Base-by-base conservation (phyloP, 305 asterid genomes). In the Lippia alba region DNA sequence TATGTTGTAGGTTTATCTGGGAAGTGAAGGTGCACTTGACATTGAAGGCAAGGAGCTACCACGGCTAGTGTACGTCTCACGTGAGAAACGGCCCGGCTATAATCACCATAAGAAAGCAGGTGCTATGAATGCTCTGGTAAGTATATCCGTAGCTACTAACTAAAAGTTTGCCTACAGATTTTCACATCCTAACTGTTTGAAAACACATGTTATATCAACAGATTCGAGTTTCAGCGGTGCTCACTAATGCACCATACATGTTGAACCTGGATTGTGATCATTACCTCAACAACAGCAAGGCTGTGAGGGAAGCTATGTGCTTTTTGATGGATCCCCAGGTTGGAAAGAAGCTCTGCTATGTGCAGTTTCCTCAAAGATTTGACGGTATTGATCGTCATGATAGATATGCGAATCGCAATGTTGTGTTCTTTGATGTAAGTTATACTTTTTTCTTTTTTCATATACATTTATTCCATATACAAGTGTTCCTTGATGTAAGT, bases 71-170 rank as follows among this genome's bases (percentile, higher is more conserved):
- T 89, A 89, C 74, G 96, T 89, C 68, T 89, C 96, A 72, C 90
- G 96, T 83, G 96, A 89, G 81, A 89, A 86, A 81, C 81, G 91
- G 54, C 92, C 96, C 8, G 89, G 93, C 49, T 89, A 83, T 81
- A 84, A 85, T 84, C 97, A 90, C 78, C 90, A 90, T 80, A 90
- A 88, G 86, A 90, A 90, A 78, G 97, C 97, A 34, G 97, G 96
- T 71, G 96, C 96, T 36, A 85, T 85, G 96, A 89, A 89, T 83
- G 86, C 96, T 41, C 81, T 90, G 79, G 96, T 87, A 67, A 70
- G 85, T 83, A 24, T 24, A 3, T 24, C 30, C 30, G 30, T 24
- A 24, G 30, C 30, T 24, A 24, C 30, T 24, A 24, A 24, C 3
- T 24, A 24, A 24, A 24, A 24, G 1, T 24, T 24, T 24, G 2